Conservation (phyloP, 768 basidiomycete genomes). For the Scleroderma citrinum region DNA sequence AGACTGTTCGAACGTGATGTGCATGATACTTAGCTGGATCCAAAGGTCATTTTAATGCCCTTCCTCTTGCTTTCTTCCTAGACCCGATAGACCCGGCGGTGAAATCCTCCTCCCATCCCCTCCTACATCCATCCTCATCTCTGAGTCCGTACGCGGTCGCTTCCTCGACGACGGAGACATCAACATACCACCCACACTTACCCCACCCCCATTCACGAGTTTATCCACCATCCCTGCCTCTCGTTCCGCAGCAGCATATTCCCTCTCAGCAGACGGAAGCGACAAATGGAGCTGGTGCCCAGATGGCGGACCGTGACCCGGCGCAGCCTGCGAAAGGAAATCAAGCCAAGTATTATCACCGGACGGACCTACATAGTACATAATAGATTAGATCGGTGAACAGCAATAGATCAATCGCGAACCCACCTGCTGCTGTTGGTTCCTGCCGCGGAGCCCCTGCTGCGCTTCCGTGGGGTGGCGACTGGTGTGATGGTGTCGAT, state of each 20-base stretch:
- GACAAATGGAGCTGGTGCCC: conserved; percentile 26
- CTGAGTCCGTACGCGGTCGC: conserved; percentile 21
- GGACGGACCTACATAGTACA: conserved; percentile 14
- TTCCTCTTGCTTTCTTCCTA: background rate
- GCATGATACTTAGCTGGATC: background rate
- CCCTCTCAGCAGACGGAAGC: conserved; percentile 10
- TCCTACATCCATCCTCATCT: conserved; percentile 7
- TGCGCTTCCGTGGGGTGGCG: background rate
- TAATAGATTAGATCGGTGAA: background rate
- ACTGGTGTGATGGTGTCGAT: conserved; percentile 6
- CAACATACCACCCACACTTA: conserved; percentile 13
- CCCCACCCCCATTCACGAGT: conserved; percentile 12
- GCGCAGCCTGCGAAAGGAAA: conserved; percentile 23
- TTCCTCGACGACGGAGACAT: conserved; percentile 23
- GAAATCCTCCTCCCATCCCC: conserved; percentile 13
- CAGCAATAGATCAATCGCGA: background rate
- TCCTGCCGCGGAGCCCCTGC: conserved; percentile 2
- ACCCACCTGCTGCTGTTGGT: conserved; percentile 22
- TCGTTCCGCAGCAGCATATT: conserved; percentile 22
- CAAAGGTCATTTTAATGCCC: background rate
- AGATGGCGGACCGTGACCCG: conserved; percentile 12
- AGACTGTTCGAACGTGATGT: no score
- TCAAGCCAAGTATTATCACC: conserved; percentile 30
- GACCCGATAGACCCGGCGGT: conserved; percentile 9
- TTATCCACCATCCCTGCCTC: conserved; percentile 5